phyloP scores from a whole-genome alignment of 1,139 yeast genomes.

The Scheffersomyces titani region DNA sequence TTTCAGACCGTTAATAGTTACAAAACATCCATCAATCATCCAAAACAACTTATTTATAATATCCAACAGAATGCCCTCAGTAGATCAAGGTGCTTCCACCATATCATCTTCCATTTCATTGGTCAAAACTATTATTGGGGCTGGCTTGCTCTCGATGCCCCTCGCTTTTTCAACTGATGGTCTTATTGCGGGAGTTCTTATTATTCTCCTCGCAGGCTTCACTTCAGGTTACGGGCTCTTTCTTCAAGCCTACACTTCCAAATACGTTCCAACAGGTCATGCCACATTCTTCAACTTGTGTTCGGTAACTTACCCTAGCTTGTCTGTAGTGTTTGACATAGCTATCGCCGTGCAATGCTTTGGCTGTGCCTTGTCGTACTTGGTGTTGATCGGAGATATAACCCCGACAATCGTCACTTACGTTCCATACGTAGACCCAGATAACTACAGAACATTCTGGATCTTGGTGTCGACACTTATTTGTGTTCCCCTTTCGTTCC shows the following conservation, averaged over 20 bases:
- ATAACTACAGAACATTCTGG: slow-evolving; percentile 36
- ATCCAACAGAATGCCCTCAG: neutral
- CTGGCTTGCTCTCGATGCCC: slow-evolving; percentile 93
- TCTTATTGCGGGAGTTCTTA: slow-evolving; percentile 61
- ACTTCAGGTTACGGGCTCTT: slow-evolving; percentile 82
- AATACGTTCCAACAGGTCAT: slow-evolving; percentile 65
- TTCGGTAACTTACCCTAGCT: slow-evolving; percentile 78
- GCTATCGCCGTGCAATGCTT: slow-evolving; percentile 86
- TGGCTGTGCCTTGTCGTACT: slow-evolving; percentile 48
- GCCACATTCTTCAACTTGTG: slow-evolving; percentile 89
- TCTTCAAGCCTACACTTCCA: slow-evolving; percentile 73
- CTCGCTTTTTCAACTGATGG: slow-evolving; percentile 89
- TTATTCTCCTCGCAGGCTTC: slow-evolving; percentile 71
- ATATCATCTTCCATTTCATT: slow-evolving; percentile 59
- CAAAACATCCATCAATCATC: neutral
- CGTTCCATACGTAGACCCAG: slow-evolving; percentile 19
- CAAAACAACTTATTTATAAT: neutral
- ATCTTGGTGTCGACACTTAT: slow-evolving; percentile 33
- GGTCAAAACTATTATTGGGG: slow-evolving; percentile 78
- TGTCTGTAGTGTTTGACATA: slow-evolving; percentile 78
- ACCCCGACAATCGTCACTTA: slow-evolving; percentile 40
- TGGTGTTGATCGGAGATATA: slow-evolving; percentile 48
- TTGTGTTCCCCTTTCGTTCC: slow-evolving; percentile 44
- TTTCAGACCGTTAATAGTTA: no score
- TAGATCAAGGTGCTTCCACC: slow-evolving; percentile 12